phyloP scores from a whole-genome alignment of 164 flowering plant species.

The Vitis rupestris region DNA sequence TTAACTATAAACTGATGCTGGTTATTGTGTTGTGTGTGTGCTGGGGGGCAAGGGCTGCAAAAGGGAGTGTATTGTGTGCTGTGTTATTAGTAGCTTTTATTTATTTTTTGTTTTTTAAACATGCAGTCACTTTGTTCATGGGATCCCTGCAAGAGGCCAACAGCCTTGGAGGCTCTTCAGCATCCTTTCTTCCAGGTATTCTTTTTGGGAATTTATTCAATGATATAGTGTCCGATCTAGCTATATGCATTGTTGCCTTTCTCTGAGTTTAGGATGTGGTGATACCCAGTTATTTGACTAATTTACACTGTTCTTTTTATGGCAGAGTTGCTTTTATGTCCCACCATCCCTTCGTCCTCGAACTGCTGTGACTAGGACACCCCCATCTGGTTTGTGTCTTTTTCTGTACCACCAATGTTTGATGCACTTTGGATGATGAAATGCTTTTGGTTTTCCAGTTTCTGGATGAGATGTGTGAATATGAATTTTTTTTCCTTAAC shows the following conservation, averaged over 20 bases:
- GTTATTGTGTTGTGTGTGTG: not conserved
- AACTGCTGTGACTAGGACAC: constrained; percentile 56
- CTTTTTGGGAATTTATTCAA: not conserved
- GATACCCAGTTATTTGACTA: not conserved
- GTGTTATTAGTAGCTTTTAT: not conserved
- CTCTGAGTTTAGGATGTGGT: no score
- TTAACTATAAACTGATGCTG: no score
- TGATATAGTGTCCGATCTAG: not conserved
- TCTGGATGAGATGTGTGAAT: not conserved
- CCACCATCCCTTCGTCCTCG: constrained; percentile 87
- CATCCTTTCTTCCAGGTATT: constrained; percentile 55
- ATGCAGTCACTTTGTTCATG: constrained; percentile 54
- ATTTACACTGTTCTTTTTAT: not conserved
- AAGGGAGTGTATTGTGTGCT: not conserved
- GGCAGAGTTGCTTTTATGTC: constrained; percentile 85
- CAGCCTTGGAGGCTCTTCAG: constrained; percentile 56
- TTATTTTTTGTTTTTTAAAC: not conserved
- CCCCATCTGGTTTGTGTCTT: constrained; percentile 73
- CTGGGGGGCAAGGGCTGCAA: not conserved
- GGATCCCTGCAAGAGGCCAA: constrained; percentile 62
- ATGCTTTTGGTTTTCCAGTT: not conserved
- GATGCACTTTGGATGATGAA: not conserved
- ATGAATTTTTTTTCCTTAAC: not conserved
- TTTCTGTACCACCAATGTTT: not conserved
- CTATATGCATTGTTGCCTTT: not conserved